These are phyloP conservation scores for Musa beccarii DNA, from an alignment of 176 grass and related monocot species.

Conservation along the genomic window DNA sequence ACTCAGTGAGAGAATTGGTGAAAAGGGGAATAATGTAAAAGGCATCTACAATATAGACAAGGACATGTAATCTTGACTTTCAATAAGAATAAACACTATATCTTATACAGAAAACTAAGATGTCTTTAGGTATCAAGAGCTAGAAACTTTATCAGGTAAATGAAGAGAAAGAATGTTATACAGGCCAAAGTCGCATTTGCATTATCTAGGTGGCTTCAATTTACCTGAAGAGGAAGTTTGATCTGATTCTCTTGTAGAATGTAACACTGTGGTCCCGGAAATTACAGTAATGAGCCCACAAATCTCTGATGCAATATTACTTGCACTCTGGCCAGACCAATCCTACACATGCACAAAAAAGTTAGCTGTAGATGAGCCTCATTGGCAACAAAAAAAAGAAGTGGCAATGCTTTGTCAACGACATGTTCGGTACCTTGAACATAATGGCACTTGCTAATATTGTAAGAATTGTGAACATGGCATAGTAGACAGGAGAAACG, in stretches of 20 bases:
- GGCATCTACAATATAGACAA: no score
- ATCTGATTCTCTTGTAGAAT: slow-evolving; percentile 80
- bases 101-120: no score
- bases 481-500: slow-evolving; percentile 83
- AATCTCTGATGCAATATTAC: slow-evolving; percentile 66
- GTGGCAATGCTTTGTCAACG: neutral
- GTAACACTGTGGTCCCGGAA: slow-evolving; percentile 68
- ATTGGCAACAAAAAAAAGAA: neutral
- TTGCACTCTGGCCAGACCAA: slow-evolving; percentile 93
- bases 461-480: slow-evolving; percentile 90
- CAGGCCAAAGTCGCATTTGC: neutral
- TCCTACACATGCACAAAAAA: slow-evolving; percentile 39
- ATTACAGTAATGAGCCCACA: slow-evolving; percentile 92
- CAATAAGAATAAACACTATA: no score
- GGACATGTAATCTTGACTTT: no score
- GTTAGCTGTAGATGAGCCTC: slow-evolving; percentile 3
- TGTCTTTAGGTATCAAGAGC: neutral
- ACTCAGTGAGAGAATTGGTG: no score
- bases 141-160: neutral
- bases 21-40: no score
- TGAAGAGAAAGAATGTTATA: neutral
- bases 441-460: slow-evolving; percentile 97
- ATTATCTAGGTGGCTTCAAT: neutral
- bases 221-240: slow-evolving; percentile 50
- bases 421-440: slow-evolving; percentile 62